Evolutionary conservation across 208 protist genomes (phyloP), one percentile per base, ranked within the genome.

Genomic region (Trypanosoma cruzi): DNA sequence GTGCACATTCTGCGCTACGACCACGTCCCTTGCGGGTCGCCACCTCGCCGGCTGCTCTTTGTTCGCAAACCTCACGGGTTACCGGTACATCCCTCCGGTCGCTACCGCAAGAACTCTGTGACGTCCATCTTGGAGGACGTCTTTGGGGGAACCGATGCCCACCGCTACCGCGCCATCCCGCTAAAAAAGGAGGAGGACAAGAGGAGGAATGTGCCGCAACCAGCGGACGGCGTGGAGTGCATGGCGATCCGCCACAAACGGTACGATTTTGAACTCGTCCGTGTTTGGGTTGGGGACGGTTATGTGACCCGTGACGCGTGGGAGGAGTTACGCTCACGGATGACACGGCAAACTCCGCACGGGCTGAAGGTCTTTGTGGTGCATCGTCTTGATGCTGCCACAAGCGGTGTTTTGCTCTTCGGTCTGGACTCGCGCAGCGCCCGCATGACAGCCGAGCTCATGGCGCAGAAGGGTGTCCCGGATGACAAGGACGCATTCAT

Each of bases 81-180:
- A 66, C 91, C 89, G 3, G 90, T 96, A 28, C 96, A 98, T 66
- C 94, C 95, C 0, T 97, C 92, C 3, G 94, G 94, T 28, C 62
- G 89, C 48, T 98, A 90, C 71, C 81, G 93, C 57, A 95, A 97
- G 61, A 99, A 99, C 77, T 80, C 90, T 31, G 73, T 98, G 8
- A 89, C 93, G 10, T 93, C 79, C 34, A 90, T 98, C 31, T 50
- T 99, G 13, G 86, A 92, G 44, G 90, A 96, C 55, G 71, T 96
- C 14, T 85, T 95, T 50, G 86, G 86, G 18, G 90, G 90, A 1
- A 48, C 29, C 13, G 89, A 97, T 68, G 66, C 68, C 26, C 59
- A 75, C 20, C 79, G 68, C 11, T 88, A 85, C 57, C 24, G 49
- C 24, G 58, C 58, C 8, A 64, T 79, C 26, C 55, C 46, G 53